Evolutionary conservation across 2,329 filamentous ascomycete species (phyloP), one percentile per base, ranked within the genome.

Genomic region (Fusarium chaquense): DNA sequence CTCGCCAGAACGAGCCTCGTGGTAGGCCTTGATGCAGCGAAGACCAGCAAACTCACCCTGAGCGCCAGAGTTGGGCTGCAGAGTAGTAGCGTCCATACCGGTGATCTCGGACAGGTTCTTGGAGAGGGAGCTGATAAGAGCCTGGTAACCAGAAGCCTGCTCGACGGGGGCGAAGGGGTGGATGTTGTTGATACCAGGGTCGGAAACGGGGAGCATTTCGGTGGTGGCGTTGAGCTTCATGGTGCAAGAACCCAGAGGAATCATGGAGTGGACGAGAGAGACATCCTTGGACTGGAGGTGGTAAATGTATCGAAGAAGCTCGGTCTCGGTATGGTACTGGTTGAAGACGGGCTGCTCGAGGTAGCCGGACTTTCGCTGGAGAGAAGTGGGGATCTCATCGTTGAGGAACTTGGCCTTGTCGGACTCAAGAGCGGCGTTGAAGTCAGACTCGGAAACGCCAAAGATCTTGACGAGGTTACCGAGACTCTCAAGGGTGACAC

Each of bases 141-240:
- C 83, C 20, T 82, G 82, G 78, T 97, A 97, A 12, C 93, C 93
- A 65, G 85, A 81, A 22, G 90, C 87, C 69, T 91, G 86, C 51
- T 88, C 82, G 0, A 83, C 77, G 0, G 92, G 91, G 30, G 90
- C 87, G 75, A 94, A 94, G 1, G 95, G 95, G 81, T 98, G 95
- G 43, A 97, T 85, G 68, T 91, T 89, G 47, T 92, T 61, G 43
- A 75, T 71, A 36, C 60, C 65, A 2, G 73, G 73, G 51, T 73
- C 70, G 24, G 73, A 71, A 58, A 98, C 85, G 9, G 94, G 91
- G 12, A 92, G 87, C 95, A 98, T 98, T 82, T 98, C 93, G 1
- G 93, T 93, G 9, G 94, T 96, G 50, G 92, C 93, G 79, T 98
- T 98, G 53, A 97, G 89, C 85, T 98, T 98, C 95, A 98, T 98